Percentiles rank a stretch among this genome's conserved stretches.
phyloP scores from a whole-genome alignment of 257 asterid genomes.

The Coffea eugenioides region DNA sequence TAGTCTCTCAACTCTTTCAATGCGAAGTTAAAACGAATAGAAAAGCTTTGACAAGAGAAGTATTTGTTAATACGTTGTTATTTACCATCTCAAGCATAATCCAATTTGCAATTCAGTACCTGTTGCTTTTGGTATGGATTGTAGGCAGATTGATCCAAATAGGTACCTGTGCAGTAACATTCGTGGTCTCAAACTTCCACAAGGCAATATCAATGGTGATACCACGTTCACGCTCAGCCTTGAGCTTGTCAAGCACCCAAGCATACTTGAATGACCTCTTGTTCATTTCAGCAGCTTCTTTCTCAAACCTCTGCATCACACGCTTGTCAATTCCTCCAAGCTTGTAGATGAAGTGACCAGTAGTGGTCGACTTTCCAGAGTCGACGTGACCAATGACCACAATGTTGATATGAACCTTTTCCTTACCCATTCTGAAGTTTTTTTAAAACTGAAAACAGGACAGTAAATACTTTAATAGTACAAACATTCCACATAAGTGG shows the following conservation, averaged over 20 bases:
- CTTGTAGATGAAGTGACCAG: conserved; percentile 70
- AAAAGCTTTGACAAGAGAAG: too few species aligned
- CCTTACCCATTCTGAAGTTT: conserved; percentile 32
- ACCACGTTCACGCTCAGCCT: conserved; percentile 93
- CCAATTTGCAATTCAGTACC: too few species aligned
- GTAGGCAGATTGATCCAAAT: too few species aligned
- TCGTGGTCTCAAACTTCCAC: conserved; percentile 87
- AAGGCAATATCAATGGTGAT: conserved; percentile 80
- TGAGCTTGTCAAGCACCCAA: conserved; percentile 88
- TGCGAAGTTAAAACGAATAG: too few species aligned
- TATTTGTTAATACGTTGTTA: too few species aligned
- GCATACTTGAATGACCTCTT: conserved; percentile 88
- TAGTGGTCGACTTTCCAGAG: conserved; percentile 49
- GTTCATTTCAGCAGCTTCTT: conserved; percentile 91
- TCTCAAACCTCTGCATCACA: conserved; percentile 84
- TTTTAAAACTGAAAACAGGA: too few species aligned
- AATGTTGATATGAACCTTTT: conserved; percentile 44
- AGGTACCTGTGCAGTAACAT: too few species aligned
- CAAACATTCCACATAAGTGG: too few species aligned
- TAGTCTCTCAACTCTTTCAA: too few species aligned
- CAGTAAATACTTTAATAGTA: too few species aligned
- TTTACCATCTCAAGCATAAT: too few species aligned
- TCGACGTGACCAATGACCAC: conserved; percentile 58
- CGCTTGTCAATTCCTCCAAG: conserved; percentile 86
- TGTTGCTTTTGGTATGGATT: too few species aligned